Evolutionary conservation across 148 eudicot species (phyloP).

Genomic region (Spergularia bocconei): DNA sequence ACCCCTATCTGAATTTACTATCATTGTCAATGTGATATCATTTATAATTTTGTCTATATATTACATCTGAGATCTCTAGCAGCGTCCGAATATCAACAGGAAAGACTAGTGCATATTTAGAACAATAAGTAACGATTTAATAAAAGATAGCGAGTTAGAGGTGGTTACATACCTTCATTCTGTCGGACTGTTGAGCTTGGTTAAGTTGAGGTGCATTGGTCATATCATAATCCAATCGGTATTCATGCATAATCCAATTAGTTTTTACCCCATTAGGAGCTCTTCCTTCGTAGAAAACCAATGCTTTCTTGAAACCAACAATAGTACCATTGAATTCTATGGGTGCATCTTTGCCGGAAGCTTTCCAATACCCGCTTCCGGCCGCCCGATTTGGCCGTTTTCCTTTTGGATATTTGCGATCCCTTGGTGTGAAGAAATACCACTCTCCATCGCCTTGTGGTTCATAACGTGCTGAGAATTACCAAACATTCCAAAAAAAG

Average conservation of each 20-base stretch:
- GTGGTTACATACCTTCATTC: background rate
- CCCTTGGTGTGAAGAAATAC: conserved; percentile 21
- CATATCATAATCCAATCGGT: background rate
- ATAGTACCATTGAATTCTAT: background rate
- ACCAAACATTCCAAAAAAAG: no score
- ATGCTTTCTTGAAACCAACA: conserved; percentile 1
- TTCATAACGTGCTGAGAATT: background rate
- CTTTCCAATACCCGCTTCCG: conserved; percentile 17
- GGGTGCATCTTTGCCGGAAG: background rate
- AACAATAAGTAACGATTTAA: background rate
- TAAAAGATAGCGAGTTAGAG: background rate
- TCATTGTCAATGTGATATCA: no score
- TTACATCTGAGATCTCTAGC: no score
- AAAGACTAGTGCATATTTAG: no score
- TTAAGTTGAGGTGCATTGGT: background rate
- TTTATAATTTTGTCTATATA: no score
- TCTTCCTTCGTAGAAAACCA: conserved; percentile 1
- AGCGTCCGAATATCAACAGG: no score
- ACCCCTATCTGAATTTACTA: no score
- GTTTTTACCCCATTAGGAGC: background rate
- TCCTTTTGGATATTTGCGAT: conserved; percentile 6
- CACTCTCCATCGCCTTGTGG: conserved; percentile 14
- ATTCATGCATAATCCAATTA: conserved; percentile 24
- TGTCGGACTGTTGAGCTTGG: background rate
- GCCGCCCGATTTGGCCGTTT: conserved; percentile 10